Evolutionary conservation across 257 asterid species (phyloP).

Genomic region (Solanum chmielewskii): DNA sequence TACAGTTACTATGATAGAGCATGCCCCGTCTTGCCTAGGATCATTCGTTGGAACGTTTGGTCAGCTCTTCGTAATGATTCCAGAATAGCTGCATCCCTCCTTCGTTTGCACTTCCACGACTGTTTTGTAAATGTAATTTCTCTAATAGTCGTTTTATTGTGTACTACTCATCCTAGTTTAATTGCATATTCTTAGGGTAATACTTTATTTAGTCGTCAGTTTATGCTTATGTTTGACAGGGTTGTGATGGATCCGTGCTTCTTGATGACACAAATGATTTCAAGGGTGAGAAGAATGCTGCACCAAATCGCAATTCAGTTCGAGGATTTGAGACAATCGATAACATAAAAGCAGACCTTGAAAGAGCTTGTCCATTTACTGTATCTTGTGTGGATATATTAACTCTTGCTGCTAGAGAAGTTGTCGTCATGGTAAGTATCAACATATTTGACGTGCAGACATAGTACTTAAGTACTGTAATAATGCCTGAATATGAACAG

Average conservation of each 20-base stretch:
- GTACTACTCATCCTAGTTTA: neutral
- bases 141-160: neutral
- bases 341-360: conserved; percentile 47
- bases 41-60: conserved; percentile 46
- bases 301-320: conserved; percentile 50
- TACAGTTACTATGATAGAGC: conserved; percentile 41
- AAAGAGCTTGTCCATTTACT: conserved; percentile 41
- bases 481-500: neutral
- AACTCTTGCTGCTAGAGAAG: conserved; percentile 59
- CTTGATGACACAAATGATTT: conserved; percentile 50
- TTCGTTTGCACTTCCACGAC: conserved; percentile 66
- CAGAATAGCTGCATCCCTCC: conserved; percentile 67
- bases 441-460: neutral
- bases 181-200: neutral
- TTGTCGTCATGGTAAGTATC: conserved; percentile 34
- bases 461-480: neutral
- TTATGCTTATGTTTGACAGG: conserved; percentile 18
- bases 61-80: conserved; percentile 40
- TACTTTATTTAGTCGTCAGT: neutral
- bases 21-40: conserved; percentile 39
- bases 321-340: conserved; percentile 65
- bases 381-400: conserved; percentile 40
- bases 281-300: conserved; percentile 64
- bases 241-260: conserved; percentile 74
- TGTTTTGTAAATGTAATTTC: conserved; percentile 56